Percentiles rank a stretch among this genome's conserved stretches.
These are phyloP conservation scores for Podila horticola DNA, from an alignment of 192 early-diverging fungal genomes.

Conservation along the genomic window DNA sequence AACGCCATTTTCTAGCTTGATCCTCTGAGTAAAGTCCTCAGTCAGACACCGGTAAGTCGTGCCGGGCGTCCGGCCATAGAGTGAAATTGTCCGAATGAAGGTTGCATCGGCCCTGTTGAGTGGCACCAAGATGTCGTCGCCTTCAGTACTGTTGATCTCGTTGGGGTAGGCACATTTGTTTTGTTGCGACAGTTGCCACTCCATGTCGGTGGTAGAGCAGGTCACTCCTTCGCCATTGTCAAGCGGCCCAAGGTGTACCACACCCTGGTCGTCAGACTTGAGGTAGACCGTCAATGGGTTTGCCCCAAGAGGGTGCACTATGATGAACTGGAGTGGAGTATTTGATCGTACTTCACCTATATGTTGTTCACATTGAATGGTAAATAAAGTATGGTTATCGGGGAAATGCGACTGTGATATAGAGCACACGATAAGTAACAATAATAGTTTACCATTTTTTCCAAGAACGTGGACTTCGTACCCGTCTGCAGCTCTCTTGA, in stretches of 20 bases:
- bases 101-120: neutral
- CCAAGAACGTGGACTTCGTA: conserved; percentile 51
- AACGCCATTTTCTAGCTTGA: conserved; percentile 13
- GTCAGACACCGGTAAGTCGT: neutral
- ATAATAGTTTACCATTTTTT: conserved; percentile 43
- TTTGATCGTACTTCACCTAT: conserved; percentile 48
- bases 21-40: conserved; percentile 14
- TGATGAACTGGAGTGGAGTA: conserved; percentile 16
- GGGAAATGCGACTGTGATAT: too few species aligned
- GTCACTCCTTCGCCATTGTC: conserved; percentile 4
- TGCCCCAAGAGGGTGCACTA: conserved; percentile 31
- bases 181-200: conserved; percentile 3
- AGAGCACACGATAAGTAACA: too few species aligned
- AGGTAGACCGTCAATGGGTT: conserved; percentile 12
- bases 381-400: too few species aligned
- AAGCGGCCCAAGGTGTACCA: conserved; percentile 46
- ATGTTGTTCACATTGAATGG: neutral
- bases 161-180: conserved; percentile 4
- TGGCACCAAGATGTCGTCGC: conserved; percentile 23
- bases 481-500: conserved; percentile 8
- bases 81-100: conserved; percentile 19
- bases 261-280: conserved; percentile 50
- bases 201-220: neutral
- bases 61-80: conserved; percentile 7
- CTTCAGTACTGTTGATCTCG: conserved; percentile 15